Conservation (phyloP, 2,329 filamentous ascomycete species). For the Stachybotrys chlorohalonatus region DNA sequence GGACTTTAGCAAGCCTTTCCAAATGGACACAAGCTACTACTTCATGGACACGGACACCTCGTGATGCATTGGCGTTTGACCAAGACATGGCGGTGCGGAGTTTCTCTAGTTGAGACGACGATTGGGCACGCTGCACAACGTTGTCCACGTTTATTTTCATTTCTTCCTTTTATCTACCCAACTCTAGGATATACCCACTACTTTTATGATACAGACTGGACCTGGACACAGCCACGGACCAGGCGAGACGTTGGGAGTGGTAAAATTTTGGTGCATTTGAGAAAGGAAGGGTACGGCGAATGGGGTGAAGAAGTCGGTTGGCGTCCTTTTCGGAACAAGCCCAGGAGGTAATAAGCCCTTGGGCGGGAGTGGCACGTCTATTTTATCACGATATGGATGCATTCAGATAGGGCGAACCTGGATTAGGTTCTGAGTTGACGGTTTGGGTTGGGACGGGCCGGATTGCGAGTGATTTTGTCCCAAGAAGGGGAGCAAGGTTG, state of each 20-base stretch:
- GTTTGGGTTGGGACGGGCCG: background rate
- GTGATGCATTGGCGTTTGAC: conserved; percentile 1
- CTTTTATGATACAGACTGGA: background rate
- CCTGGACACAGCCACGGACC: background rate
- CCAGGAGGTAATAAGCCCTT: background rate
- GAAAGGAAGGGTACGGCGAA: background rate
- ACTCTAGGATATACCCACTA: background rate
- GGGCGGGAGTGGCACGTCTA: background rate
- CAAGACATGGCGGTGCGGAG: no score
- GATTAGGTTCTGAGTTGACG: background rate
- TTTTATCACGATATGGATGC: background rate
- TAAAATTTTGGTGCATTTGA: background rate
- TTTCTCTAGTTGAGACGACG: background rate
- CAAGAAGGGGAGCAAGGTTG: background rate
- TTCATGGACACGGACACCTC: conserved; percentile 21
- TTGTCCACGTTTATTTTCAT: background rate
- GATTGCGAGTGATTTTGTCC: background rate
- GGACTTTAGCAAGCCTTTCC: conserved; percentile 44
- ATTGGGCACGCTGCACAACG: no score
- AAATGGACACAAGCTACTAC: conserved; percentile 36
- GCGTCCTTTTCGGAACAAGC: background rate
- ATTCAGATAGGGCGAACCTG: background rate
- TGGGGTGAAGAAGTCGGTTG: background rate
- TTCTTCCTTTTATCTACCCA: background rate
- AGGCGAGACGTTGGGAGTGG: background rate